A percentile compares a stretch with the other conserved stretches of the same genome.
Evolutionary conservation across 2,329 filamentous ascomycete species (phyloP).

Genomic region (Cercospora sesami): DNA sequence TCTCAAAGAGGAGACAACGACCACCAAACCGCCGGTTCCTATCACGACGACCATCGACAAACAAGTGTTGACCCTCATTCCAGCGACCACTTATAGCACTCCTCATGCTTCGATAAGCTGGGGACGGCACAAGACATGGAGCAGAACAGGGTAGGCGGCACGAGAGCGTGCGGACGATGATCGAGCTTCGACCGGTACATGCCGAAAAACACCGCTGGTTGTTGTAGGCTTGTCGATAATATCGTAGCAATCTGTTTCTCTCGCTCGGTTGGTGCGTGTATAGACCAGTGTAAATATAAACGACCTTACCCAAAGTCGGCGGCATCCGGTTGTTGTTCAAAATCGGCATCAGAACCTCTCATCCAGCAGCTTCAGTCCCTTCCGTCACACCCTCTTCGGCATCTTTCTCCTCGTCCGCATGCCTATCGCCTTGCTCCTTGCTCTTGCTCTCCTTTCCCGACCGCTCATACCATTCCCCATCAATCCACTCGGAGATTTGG

Average conservation of each 20-base stretch:
- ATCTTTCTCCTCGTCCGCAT: slow-evolving; percentile 1
- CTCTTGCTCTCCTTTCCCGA: slow-evolving; percentile 16
- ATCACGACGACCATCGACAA: neutral
- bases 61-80: neutral
- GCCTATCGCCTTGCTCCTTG: neutral
- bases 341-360: neutral
- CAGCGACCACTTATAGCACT: neutral
- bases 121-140: neutral
- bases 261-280: neutral
- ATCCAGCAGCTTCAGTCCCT: neutral
- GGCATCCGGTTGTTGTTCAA: neutral
- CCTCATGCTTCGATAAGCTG: neutral
- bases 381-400: neutral
- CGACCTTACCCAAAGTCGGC: neutral
- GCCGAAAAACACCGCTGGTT: neutral
- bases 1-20: neutral
- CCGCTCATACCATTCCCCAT: slow-evolving; percentile 36
- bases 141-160: neutral
- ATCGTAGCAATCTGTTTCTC: neutral
- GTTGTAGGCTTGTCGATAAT: neutral
- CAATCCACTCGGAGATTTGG: slow-evolving; percentile 63
- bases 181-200: neutral
- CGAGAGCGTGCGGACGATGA: neutral
- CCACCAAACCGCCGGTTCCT: neutral
- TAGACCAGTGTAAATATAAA: neutral